Percentiles rank a stretch among this genome's conserved stretches.
phyloP scores from a whole-genome alignment of 2,329 filamentous ascomycete species.

The Chaetomiaceae sp. region DNA sequence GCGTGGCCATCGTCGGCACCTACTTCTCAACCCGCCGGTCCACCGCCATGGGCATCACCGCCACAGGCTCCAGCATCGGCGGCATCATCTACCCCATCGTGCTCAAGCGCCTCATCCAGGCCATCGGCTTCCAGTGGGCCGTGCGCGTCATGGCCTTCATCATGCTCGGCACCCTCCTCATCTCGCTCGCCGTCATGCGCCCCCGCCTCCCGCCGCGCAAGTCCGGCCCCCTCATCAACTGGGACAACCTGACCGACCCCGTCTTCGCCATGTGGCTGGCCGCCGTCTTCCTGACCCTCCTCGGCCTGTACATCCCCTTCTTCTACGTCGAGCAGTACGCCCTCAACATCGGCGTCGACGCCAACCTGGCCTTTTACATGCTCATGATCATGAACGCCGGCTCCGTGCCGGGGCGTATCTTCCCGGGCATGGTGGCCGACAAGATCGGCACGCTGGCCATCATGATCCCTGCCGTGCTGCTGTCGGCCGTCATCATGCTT shows the following conservation, averaged over 20 bases:
- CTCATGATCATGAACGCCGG: not conserved
- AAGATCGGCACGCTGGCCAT: not conserved
- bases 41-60: not conserved
- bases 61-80: not conserved
- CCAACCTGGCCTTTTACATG: not conserved
- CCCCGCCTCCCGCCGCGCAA: no score
- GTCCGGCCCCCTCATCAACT: no score
- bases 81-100: slow-evolving; percentile 42
- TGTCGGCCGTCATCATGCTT: not conserved
- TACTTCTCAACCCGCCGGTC: not conserved
- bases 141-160: slow-evolving; percentile 57
- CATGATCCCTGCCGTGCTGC: not conserved
- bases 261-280: no score
- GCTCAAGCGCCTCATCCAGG: slow-evolving; percentile 51
- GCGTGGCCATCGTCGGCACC: slow-evolving; percentile 36
- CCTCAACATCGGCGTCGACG: not conserved
- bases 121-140: slow-evolving; percentile 62
- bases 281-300: no score
- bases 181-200: not conserved
- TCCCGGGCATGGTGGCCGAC: not conserved
- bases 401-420: not conserved
- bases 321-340: not conserved
- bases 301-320: no score
- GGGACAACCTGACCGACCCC: no score
- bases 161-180: slow-evolving; percentile 16